A percentile compares a stretch with the other conserved stretches of the same genome.
phyloP scores from a whole-genome alignment of 2,329 filamentous ascomycete species.

The Cryphonectria nitschkei region DNA sequence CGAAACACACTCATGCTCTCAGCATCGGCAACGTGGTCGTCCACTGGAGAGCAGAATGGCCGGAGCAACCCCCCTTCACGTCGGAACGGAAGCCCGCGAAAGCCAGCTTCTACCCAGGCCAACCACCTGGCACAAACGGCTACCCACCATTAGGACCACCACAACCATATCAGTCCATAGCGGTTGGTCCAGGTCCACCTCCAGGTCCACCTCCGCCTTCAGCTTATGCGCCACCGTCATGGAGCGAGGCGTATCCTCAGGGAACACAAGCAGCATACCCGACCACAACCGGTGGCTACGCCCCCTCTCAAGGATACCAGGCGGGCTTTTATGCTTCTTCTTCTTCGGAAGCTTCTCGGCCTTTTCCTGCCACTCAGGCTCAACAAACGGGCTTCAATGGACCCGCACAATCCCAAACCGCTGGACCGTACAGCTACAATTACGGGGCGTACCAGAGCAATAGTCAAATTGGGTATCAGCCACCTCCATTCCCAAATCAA shows the following conservation, averaged over 20 bases:
- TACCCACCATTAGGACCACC: slow-evolving; percentile 27
- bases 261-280: slow-evolving; percentile 36
- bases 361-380: slow-evolving; percentile 35
- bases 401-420: slow-evolving; percentile 26
- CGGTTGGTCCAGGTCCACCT: slow-evolving; percentile 29
- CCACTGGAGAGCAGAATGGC: slow-evolving; percentile 82
- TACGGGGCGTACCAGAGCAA: slow-evolving; percentile 34
- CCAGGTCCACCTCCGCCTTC: slow-evolving; percentile 34
- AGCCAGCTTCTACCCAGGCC: slow-evolving; percentile 27
- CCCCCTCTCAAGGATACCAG: slow-evolving; percentile 20
- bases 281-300: not conserved
- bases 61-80: slow-evolving; percentile 72
- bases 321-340: slow-evolving; percentile 32
- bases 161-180: slow-evolving; percentile 33
- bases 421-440: slow-evolving; percentile 32
- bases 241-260: slow-evolving; percentile 37
- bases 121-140: slow-evolving; percentile 23
- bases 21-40: slow-evolving; percentile 75
- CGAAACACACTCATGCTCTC: slow-evolving; percentile 75
- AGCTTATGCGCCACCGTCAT: slow-evolving; percentile 40
- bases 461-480: slow-evolving; percentile 27
- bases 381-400: slow-evolving; percentile 27
- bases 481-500: slow-evolving; percentile 41
- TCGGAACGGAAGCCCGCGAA: slow-evolving; percentile 55
- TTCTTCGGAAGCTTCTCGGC: slow-evolving; percentile 31